Conservation (phyloP, 2,329 filamentous ascomycete species). For the Aureobasidium sp. region DNA sequence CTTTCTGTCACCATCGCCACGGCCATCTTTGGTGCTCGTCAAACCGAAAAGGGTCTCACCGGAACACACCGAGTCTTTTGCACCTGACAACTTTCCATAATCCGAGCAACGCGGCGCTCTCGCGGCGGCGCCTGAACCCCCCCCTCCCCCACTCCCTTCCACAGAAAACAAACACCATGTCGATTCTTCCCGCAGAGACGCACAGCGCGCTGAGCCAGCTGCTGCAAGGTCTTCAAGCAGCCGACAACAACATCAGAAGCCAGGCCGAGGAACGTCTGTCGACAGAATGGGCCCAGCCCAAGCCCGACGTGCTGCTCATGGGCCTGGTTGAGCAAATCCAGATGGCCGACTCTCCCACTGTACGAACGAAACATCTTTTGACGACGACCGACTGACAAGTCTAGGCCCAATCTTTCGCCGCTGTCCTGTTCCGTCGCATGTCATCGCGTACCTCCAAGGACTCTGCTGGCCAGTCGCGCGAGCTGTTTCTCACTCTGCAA, state of each 20-base stretch:
- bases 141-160: neutral
- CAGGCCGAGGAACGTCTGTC: constrained; percentile 86
- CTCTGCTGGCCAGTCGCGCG: constrained; percentile 60
- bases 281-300: constrained; percentile 75
- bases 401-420: constrained; percentile 81
- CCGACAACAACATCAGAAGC: constrained; percentile 78
- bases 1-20: neutral
- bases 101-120: neutral
- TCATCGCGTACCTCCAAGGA: constrained; percentile 80
- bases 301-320: constrained; percentile 85
- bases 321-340: constrained; percentile 88
- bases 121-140: neutral
- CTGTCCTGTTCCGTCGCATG: constrained; percentile 90
- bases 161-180: constrained; percentile 32
- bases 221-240: constrained; percentile 76
- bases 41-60: no score
- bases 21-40: neutral
- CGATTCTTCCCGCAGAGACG: constrained; percentile 74
- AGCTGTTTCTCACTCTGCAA: constrained; percentile 76
- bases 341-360: constrained; percentile 62
- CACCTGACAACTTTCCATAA: neutral
- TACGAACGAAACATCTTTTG: constrained; percentile 31
- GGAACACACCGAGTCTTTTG: no score
- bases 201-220: constrained; percentile 79
- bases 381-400: neutral